A percentile compares a stretch with the other conserved stretches of the same genome.
phyloP scores from a whole-genome alignment of 2,329 filamentous ascomycete genomes.

The Xylariaceae sp. region DNA sequence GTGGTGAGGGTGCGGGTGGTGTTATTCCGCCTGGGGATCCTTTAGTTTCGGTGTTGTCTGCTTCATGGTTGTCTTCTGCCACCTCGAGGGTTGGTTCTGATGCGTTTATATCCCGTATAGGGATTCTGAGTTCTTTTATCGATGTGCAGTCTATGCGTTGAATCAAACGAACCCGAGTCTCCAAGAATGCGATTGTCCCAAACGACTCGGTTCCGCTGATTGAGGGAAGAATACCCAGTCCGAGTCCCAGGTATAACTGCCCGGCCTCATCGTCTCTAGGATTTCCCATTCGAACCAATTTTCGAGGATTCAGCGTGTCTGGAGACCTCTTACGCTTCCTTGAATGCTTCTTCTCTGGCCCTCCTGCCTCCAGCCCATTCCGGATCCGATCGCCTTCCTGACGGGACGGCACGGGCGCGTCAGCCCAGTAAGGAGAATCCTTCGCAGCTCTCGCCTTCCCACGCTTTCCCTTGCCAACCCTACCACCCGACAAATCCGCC shows the following conservation, averaged over 20 bases:
- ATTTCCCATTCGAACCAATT: too few species aligned
- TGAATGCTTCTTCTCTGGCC: not conserved
- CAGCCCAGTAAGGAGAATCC: slow-evolving; percentile 25
- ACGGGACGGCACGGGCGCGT: not conserved
- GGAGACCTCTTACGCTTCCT: not conserved
- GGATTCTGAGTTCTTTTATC: too few species aligned
- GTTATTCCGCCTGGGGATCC: not conserved
- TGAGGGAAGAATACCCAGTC: not conserved
- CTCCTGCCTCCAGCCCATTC: not conserved
- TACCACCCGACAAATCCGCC: not conserved
- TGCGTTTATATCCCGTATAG: not conserved
- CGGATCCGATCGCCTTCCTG: not conserved
- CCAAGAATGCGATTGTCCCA: too few species aligned
- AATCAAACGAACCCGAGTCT: too few species aligned
- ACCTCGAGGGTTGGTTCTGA: not conserved
- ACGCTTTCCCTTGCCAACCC: slow-evolving; percentile 11
- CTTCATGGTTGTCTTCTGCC: not conserved
- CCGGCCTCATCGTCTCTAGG: not conserved
- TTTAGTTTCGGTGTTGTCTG: not conserved
- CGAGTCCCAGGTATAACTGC: not conserved
- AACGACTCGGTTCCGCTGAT: too few species aligned
- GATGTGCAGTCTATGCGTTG: too few species aligned
- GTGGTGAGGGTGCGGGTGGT: not conserved
- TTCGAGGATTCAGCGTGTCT: not conserved
- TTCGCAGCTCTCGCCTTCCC: slow-evolving; percentile 8